These are phyloP conservation scores for Psilocybe cubensis DNA, from an alignment of 768 basidiomycete genomes.

Conservation along the genomic window DNA sequence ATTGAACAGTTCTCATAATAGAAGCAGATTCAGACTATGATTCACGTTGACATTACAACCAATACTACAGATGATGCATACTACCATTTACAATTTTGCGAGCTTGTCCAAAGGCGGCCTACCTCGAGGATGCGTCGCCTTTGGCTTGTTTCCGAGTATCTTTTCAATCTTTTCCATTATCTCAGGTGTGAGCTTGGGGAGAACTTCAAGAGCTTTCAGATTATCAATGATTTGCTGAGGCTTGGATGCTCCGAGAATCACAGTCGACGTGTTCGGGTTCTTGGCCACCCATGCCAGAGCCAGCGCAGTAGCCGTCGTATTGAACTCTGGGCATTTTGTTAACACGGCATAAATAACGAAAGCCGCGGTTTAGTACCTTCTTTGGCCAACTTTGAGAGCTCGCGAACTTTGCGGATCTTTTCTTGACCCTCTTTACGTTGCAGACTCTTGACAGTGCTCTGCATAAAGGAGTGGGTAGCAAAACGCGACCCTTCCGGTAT, in stretches of 20 bases:
- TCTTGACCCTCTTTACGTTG: slow-evolving; percentile 58
- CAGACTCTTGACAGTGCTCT: slow-evolving; percentile 55
- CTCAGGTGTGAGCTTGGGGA: slow-evolving; percentile 72
- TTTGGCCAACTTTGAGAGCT: slow-evolving; percentile 70
- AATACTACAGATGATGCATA: neutral
- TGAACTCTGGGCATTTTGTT: slow-evolving; percentile 52
- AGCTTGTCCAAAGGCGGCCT: slow-evolving; percentile 23
- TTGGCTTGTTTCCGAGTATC: slow-evolving; percentile 60
- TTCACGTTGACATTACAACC: neutral
- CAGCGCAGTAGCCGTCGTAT: slow-evolving; percentile 61
- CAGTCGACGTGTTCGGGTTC: slow-evolving; percentile 66
- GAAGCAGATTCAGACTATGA: too few species aligned
- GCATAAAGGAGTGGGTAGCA: slow-evolving; percentile 60
- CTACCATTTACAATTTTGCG: slow-evolving; percentile 12
- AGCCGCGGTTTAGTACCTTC: slow-evolving; percentile 32
- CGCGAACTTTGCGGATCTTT: slow-evolving; percentile 71
- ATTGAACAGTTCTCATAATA: too few species aligned
- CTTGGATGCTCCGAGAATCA: slow-evolving; percentile 69
- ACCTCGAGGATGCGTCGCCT: slow-evolving; percentile 27
- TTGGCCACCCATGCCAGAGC: slow-evolving; percentile 78
- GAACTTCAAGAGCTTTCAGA: slow-evolving; percentile 69
- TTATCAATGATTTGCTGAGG: slow-evolving; percentile 69
- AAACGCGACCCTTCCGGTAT: slow-evolving; percentile 77
- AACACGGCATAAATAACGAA: neutral
- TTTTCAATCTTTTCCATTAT: slow-evolving; percentile 68